Conservation (phyloP, 1,139 yeast species). For the Magnusiomyces suaveolens region DNA sequence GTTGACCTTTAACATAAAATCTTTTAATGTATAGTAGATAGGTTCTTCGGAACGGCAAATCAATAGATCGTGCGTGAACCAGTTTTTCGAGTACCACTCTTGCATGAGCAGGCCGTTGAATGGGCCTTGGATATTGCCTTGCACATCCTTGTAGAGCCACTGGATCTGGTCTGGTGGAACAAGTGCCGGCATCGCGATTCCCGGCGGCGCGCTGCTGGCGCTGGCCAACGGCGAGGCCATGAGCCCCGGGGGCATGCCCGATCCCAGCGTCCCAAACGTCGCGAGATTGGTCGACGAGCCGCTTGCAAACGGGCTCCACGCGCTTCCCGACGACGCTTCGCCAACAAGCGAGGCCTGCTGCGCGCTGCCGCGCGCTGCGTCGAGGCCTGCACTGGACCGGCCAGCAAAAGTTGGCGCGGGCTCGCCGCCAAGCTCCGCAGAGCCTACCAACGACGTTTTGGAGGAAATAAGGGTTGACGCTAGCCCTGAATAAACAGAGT, state of each 20-base stretch:
- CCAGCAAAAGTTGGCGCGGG: background rate
- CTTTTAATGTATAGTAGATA: constrained; percentile 28
- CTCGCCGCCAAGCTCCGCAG: background rate
- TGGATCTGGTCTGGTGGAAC: constrained; percentile 39
- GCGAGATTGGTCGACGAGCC: constrained; percentile 6
- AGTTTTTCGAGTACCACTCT: constrained; percentile 59
- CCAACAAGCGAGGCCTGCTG: background rate
- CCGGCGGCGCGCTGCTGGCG: constrained; percentile 24
- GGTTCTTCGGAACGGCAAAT: constrained; percentile 42
- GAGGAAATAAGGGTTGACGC: constrained; percentile 4
- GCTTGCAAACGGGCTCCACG: constrained; percentile 15
- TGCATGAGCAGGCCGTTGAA: constrained; percentile 70
- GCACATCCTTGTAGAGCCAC: constrained; percentile 69
- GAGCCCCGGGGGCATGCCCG: constrained; percentile 8
- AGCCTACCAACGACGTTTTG: constrained; percentile 2
- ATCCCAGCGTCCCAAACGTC: constrained; percentile 2
- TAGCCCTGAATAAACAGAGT: background rate
- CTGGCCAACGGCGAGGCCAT: background rate
- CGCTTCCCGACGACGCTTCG: no score
- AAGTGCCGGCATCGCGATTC: constrained; percentile 19
- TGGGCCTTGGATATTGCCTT: constrained; percentile 71
- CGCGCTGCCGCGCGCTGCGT: background rate
- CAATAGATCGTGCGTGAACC: constrained; percentile 46
- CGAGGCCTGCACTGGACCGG: no score
- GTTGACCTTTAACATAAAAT: constrained; percentile 33